These are phyloP conservation scores for Zygosaccharomyces sapae DNA, from an alignment of 1,139 yeast species.

Conservation along the genomic window DNA sequence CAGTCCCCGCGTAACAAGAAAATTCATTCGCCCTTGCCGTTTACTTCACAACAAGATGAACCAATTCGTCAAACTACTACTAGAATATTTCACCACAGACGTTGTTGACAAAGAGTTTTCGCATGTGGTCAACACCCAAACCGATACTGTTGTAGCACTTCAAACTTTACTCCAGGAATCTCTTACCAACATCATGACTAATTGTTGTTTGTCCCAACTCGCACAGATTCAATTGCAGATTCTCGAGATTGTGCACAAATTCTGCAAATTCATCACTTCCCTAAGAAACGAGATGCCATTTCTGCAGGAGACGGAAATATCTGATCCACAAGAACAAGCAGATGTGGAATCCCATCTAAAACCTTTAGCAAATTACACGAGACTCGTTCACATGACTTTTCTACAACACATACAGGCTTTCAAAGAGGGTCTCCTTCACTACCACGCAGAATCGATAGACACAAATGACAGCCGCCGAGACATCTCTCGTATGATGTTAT, in stretches of 20 bases:
- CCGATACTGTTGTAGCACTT: constrained; percentile 18
- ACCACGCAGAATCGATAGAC: constrained; percentile 7
- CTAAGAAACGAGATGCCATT: constrained; percentile 20
- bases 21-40: constrained; percentile 22
- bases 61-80: constrained; percentile 26
- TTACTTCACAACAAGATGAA: constrained; percentile 31
- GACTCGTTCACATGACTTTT: constrained; percentile 14
- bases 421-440: constrained; percentile 20
- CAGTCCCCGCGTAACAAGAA: constrained; percentile 13
- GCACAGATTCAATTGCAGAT: constrained; percentile 30
- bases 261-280: constrained; percentile 31
- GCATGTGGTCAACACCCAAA: constrained; percentile 2
- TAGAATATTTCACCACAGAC: constrained; percentile 29
- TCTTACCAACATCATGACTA: constrained; percentile 32
- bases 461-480: constrained; percentile 7
- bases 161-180: constrained; percentile 25
- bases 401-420: constrained; percentile 20
- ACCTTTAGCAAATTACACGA: constrained; percentile 10
- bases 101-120: constrained; percentile 26
- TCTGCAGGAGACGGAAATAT: background rate
- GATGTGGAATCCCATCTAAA: background rate
- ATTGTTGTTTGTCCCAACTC: constrained; percentile 24
- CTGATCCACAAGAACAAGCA: background rate
- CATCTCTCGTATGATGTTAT: constrained; percentile 1
- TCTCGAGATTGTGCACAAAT: constrained; percentile 31